Base-by-base conservation (phyloP, 495 filamentous ascomycete species). In the Penicillium argentinense region DNA sequence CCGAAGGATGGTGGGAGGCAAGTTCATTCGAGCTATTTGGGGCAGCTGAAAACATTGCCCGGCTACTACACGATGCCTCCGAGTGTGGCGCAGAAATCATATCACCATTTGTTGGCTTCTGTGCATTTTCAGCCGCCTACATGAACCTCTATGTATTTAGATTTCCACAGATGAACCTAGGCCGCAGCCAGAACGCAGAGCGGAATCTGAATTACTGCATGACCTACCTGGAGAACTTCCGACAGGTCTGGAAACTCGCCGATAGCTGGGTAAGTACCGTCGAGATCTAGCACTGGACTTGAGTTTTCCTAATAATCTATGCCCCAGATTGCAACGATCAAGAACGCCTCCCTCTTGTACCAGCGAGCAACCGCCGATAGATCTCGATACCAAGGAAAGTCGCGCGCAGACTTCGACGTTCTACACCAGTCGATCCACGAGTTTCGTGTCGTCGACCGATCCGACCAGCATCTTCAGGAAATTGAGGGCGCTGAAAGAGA, bases 131-230 rank as follows among this genome's bases (percentile, higher is more conserved):
- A 16, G 57, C 57, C 4, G 54, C 57, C 21, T 54, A 53, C 12
- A 61, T 57, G 54, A 61, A 61, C 16, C 33, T 61, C 5, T 61
- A 61, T 26, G 39, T 54, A 17, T 51, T 28, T 19, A 21, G 39
- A 13, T 61, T 57, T 39, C 57, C 57, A 13, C 45, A 57, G 22
- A 61, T 61, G 57, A 61, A 61, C 23, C 38, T 61, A 9, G 54
- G 47, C 16, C 53, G 57, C 13, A 61, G 54, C 18, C 17, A 18
- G 12, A 33, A 38, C 11, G 47, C 47, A 22, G 49, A 61, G 19
- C 14, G 39, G 21, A 24, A 47, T 5, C 25, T 61, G 21, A 39
- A 54, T 13, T 45, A 48, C 13, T 54, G 54, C 42, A 37, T 61
- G 12, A 22, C 33, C n/a, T 61, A 57, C 12, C 53, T 61, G 7